Percentiles rank a stretch among this genome's conserved stretches.
These are phyloP conservation scores for Penicillium sp. DNA, from an alignment of 2,329 filamentous ascomycete genomes.

Conservation along the genomic window DNA sequence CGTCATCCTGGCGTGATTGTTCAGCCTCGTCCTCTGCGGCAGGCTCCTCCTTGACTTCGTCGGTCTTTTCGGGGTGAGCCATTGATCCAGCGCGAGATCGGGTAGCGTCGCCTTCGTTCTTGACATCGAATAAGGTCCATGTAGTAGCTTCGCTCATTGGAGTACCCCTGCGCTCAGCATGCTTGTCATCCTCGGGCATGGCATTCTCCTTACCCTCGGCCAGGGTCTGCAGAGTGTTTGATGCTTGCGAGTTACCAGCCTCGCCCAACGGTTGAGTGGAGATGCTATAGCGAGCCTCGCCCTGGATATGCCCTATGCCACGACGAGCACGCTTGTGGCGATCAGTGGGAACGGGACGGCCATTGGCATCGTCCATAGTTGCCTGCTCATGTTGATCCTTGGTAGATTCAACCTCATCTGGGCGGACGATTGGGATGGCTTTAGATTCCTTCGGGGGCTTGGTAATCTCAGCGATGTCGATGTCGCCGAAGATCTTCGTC, in stretches of 20 bases:
- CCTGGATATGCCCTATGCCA: constrained; percentile 66
- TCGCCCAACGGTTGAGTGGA: constrained; percentile 42
- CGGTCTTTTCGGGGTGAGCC: constrained; percentile 26
- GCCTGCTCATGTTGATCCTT: constrained; percentile 40
- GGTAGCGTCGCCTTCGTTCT: constrained; percentile 45
- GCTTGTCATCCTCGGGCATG: constrained; percentile 43
- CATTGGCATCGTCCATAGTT: constrained; percentile 58
- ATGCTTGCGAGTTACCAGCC: constrained; percentile 31
- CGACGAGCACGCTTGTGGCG: constrained; percentile 75
- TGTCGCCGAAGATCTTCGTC: constrained; percentile 67
- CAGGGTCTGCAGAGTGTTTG: constrained; percentile 27
- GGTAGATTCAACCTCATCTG: constrained; percentile 56
- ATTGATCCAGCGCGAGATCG: constrained; percentile 57
- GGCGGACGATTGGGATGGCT: constrained; percentile 77
- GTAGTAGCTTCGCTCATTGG: constrained; percentile 47
- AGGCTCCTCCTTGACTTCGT: constrained; percentile 13
- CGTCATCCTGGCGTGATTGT: constrained; percentile 5
- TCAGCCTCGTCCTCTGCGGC: constrained; percentile 19
- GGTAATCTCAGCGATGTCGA: constrained; percentile 63
- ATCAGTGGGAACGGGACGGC: constrained; percentile 64
- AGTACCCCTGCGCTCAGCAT: constrained; percentile 30
- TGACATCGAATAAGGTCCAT: constrained; percentile 65
- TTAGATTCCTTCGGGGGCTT: constrained; percentile 74
- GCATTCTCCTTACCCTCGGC: constrained; percentile 43
- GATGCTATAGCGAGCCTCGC: constrained; percentile 72